Percentiles rank a stretch among this genome's conserved stretches.
phyloP scores from a whole-genome alignment of 176 grass and related monocot species.

The Dendrocalamus sinicus region DNA sequence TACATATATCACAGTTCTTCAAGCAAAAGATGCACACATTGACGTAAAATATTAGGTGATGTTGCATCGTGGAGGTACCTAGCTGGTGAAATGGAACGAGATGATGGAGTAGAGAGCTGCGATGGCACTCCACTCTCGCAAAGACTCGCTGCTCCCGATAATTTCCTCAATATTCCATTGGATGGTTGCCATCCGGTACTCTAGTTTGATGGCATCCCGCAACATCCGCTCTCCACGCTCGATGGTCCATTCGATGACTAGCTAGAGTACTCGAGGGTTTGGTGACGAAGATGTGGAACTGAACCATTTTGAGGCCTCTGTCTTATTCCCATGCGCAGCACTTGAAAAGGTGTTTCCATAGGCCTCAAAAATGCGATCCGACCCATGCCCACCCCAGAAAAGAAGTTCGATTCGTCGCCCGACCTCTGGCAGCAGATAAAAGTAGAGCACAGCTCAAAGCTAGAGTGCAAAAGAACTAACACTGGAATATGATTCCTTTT shows the following conservation, averaged over 20 bases:
- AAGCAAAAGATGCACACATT: not conserved
- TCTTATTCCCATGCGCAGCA: slow-evolving; percentile 2
- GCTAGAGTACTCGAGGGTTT: slow-evolving; percentile 16
- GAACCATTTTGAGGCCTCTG: slow-evolving; percentile 41
- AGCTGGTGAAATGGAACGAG: slow-evolving; percentile 83
- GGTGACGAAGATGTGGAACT: not conserved
- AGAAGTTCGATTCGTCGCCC: slow-evolving; percentile 32
- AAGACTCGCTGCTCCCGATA: slow-evolving; percentile 47
- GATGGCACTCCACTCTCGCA: slow-evolving; percentile 57
- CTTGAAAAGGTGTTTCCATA: slow-evolving; percentile 32
- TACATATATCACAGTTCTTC: not conserved
- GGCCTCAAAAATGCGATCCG: slow-evolving; percentile 29
- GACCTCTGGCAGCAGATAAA: slow-evolving; percentile 54
- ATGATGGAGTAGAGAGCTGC: slow-evolving; percentile 71
- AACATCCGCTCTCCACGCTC: slow-evolving; percentile 36
- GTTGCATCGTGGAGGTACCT: slow-evolving; percentile 50
- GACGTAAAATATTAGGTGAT: not conserved
- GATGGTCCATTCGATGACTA: slow-evolving; percentile 39
- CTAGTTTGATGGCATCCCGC: slow-evolving; percentile 46
- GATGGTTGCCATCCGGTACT: slow-evolving; percentile 47
- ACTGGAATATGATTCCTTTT: not conserved
- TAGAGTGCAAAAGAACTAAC: not conserved
- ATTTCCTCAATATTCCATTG: slow-evolving; percentile 50
- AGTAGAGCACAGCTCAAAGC: not conserved
- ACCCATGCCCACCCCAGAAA: slow-evolving; percentile 6